phyloP scores from a whole-genome alignment of 805 yeast genomes.

The Ogataea neopini region DNA sequence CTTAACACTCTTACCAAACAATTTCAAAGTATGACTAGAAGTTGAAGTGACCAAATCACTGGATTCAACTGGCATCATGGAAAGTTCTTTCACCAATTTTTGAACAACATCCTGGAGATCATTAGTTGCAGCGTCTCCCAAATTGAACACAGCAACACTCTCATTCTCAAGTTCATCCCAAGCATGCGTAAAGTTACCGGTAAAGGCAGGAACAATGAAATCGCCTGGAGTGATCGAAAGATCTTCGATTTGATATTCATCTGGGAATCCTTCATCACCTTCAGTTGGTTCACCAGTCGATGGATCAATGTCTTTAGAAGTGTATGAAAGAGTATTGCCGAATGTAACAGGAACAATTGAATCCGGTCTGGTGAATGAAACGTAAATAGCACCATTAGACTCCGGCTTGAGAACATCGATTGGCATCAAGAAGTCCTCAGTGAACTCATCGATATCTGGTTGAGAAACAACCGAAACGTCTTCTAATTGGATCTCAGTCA shows the following conservation, averaged over 20 bases:
- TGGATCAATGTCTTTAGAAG: constrained; percentile 77
- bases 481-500: constrained; percentile 73
- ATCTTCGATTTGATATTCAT: constrained; percentile 89
- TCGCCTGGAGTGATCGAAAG: constrained; percentile 77
- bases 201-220: constrained; percentile 73
- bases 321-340: constrained; percentile 68
- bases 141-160: constrained; percentile 63
- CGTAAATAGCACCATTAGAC: constrained; percentile 72
- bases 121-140: constrained; percentile 44
- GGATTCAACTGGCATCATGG: constrained; percentile 74
- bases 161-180: constrained; percentile 75
- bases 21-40: constrained; percentile 69
- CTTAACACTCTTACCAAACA: constrained; percentile 75
- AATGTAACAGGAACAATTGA: constrained; percentile 46
- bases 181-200: constrained; percentile 69
- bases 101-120: constrained; percentile 57
- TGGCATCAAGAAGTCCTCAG: constrained; percentile 74
- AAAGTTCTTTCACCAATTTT: constrained; percentile 52
- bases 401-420: constrained; percentile 72
- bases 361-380: constrained; percentile 66
- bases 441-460: constrained; percentile 57
- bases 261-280: constrained; percentile 83
- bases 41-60: constrained; percentile 62
- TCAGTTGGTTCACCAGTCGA: constrained; percentile 65
- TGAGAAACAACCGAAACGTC: constrained; percentile 71